Evolutionary conservation across 768 basidiomycete species (phyloP).

Genomic region (Boletus vermiculosoides): DNA sequence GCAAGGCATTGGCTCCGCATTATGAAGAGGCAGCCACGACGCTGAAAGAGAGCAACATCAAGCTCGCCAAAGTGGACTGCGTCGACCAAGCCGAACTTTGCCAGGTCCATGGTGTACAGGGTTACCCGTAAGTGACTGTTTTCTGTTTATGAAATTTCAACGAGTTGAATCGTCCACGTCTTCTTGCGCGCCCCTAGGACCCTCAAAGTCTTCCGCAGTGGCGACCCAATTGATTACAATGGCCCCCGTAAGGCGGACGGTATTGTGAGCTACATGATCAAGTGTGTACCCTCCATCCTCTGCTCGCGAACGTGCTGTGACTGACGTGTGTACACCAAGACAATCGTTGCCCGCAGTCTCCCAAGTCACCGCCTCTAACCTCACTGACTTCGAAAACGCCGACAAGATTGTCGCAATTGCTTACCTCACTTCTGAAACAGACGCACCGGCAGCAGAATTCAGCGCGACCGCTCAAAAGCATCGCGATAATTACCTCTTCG

Average conservation of each 20-base stretch:
- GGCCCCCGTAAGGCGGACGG: constrained; percentile 95
- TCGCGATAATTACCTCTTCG: constrained; percentile 94
- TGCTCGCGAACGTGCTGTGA: background rate
- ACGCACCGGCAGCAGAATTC: constrained; percentile 71
- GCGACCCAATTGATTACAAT: constrained; percentile 72
- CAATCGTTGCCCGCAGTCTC: constrained; percentile 95
- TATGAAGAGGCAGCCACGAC: constrained; percentile 92
- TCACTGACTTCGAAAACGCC: constrained; percentile 79
- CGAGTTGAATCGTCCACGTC: background rate
- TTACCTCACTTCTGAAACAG: constrained; percentile 74
- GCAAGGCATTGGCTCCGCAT: constrained; percentile 91
- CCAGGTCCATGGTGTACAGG: constrained; percentile 81
- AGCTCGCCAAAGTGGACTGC: constrained; percentile 95
- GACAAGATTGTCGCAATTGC: constrained; percentile 92
- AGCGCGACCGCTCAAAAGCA: constrained; percentile 77
- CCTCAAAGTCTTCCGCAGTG: constrained; percentile 88
- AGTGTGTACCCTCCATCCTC: constrained; percentile 49
- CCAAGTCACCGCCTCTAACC: constrained; percentile 70
- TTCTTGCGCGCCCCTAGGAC: constrained; percentile 42
- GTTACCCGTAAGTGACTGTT: constrained; percentile 77
- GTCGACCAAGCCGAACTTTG: constrained; percentile 93
- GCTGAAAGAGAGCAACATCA: constrained; percentile 87
- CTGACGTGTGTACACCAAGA: constrained; percentile 36
- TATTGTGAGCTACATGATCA: constrained; percentile 94
- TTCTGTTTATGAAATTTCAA: background rate